A percentile compares a stretch with the other conserved stretches of the same genome.
Conservation (phyloP, 208 protist genomes). For the Paratrypanosoma confusum region DNA sequence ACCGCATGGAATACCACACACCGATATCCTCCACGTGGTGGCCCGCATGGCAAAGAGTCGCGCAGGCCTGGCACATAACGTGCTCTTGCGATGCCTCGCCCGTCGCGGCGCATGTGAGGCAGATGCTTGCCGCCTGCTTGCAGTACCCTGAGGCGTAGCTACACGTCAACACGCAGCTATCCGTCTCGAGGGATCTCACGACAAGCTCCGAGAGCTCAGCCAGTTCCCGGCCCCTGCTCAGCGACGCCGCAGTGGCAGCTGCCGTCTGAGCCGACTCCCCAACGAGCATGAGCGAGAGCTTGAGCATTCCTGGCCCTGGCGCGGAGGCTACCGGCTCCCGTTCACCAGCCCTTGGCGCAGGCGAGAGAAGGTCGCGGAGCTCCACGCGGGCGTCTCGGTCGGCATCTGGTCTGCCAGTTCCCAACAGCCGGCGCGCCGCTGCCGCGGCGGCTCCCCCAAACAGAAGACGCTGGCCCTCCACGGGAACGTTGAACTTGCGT, state of each 20-base stretch:
- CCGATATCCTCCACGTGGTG: constrained; percentile 83
- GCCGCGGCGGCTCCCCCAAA: constrained; percentile 51
- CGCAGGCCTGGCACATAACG: constrained; percentile 65
- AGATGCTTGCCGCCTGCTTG: constrained; percentile 68
- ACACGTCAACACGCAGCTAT: constrained; percentile 59
- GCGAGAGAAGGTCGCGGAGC: constrained; percentile 28
- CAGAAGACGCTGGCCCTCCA: constrained; percentile 49
- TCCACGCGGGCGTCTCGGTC: constrained; percentile 9
- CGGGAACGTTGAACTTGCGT: constrained; percentile 23
- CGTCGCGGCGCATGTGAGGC: constrained; percentile 58
- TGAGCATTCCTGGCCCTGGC: constrained; percentile 7
- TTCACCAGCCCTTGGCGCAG: constrained; percentile 1
- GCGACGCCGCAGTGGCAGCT: constrained; percentile 14
- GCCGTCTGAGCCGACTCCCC: too few relatives aligned
- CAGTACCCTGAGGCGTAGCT: constrained; percentile 64
- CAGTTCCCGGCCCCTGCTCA: constrained; percentile 42
- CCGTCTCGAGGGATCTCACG: constrained; percentile 49
- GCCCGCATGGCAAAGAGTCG: constrained; percentile 62
- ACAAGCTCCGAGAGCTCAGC: constrained; percentile 60
- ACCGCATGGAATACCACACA: constrained; percentile 74
- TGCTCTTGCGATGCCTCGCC: constrained; percentile 49
- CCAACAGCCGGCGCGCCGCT: constrained; percentile 25
- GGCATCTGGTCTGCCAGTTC: too few relatives aligned
- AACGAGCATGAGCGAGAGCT: constrained; percentile 53
- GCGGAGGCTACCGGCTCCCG: neutral